Percentiles rank a stretch among this genome's conserved stretches.
These are phyloP conservation scores for Xylaria sp. DNA, from an alignment of 2,329 filamentous ascomycete genomes.

Conservation along the genomic window DNA sequence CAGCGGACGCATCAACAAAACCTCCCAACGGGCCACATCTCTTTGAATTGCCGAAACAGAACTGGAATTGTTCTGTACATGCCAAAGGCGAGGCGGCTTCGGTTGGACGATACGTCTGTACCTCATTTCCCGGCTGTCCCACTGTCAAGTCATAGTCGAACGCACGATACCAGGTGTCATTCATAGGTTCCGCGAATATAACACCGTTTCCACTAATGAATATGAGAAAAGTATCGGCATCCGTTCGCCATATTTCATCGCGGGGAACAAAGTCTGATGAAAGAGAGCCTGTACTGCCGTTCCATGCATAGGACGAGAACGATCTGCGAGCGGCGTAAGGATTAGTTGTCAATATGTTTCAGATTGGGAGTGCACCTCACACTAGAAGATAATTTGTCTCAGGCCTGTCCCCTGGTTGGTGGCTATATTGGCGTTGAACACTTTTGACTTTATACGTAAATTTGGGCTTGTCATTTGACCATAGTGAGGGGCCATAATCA, in stretches of 20 bases:
- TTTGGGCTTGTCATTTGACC: background rate
- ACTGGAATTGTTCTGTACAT: constrained; percentile 18
- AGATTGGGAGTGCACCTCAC: too few species aligned
- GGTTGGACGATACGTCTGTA: constrained; percentile 8
- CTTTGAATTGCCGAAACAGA: background rate
- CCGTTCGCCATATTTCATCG: background rate
- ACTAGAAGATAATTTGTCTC: constrained; percentile 5
- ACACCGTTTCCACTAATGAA: constrained; percentile 25
- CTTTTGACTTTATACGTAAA: background rate
- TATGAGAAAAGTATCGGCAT: constrained; percentile 17
- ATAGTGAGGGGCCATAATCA: background rate
- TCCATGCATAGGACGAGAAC: constrained; percentile 6
- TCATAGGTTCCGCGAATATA: background rate
- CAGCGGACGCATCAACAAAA: background rate
- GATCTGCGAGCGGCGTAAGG: background rate
- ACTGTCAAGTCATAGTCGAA: too few species aligned
- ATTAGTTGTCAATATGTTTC: too few species aligned
- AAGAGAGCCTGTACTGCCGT: background rate
- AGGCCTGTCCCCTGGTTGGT: background rate
- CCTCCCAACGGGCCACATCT: constrained; percentile 2
- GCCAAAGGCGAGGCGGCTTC: constrained; percentile 19
- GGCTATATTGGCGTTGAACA: background rate
- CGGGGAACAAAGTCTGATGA: background rate
- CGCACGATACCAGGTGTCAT: constrained; percentile 20
- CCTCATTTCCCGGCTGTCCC: too few species aligned